phyloP scores from a whole-genome alignment of 1,284 basidiomycete genomes.

The Lignosus rhinocerotis region DNA sequence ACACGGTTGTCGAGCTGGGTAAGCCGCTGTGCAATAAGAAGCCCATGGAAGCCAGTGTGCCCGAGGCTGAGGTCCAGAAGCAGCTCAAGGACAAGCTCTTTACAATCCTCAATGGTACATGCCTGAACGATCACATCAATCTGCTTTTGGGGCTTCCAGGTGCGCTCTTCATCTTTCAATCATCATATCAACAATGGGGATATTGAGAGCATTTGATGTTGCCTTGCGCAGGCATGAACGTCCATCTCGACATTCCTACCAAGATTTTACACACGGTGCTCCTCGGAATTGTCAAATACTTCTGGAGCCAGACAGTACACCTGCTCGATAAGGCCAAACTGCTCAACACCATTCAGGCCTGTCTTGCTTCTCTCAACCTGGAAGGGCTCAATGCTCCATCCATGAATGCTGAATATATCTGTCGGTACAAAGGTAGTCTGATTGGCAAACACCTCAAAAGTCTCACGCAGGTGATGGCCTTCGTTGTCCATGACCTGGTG shows the following conservation, averaged over 20 bases:
- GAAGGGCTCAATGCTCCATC: constrained; percentile 18
- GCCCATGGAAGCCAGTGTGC: background rate
- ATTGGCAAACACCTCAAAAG: constrained; percentile 36
- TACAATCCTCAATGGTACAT: background rate
- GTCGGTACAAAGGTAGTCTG: constrained; percentile 25
- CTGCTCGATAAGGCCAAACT: constrained; percentile 25
- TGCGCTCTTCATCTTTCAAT: background rate
- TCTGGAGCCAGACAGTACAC: constrained; percentile 31
- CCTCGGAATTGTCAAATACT: constrained; percentile 37
- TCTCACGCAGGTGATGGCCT: constrained; percentile 31
- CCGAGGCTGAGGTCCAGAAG: background rate
- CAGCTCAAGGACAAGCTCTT: constrained; percentile 1
- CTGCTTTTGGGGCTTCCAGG: constrained; percentile 9
- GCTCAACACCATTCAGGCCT: constrained; percentile 19
- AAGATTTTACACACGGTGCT: constrained; percentile 36
- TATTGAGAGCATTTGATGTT: too few species aligned
- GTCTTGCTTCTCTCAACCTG: constrained; percentile 16
- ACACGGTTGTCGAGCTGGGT: constrained; percentile 2
- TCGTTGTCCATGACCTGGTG: constrained; percentile 29
- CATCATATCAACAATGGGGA: background rate
- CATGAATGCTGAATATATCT: constrained; percentile 27
- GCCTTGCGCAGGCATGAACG: constrained; percentile 16
- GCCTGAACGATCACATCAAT: background rate
- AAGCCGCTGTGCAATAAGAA: background rate
- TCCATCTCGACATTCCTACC: constrained; percentile 32